Evolutionary conservation across 2,329 filamentous ascomycete species (phyloP).

Genomic region (Sporothrix sp.): DNA sequence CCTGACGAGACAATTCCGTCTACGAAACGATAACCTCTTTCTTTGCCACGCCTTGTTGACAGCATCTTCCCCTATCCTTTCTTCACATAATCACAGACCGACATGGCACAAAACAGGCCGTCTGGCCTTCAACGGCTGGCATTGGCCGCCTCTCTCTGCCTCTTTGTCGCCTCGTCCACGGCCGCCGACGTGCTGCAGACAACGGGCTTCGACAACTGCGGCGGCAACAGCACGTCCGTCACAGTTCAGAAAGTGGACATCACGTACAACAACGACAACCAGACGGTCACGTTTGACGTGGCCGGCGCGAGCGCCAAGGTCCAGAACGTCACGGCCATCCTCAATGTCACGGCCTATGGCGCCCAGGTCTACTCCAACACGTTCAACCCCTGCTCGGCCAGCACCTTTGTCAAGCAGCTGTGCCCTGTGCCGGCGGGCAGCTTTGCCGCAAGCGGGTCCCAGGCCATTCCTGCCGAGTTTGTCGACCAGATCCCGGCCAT

Average conservation of each 20-base stretch:
- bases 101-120: neutral
- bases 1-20: too few species aligned
- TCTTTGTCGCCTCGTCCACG: constrained; percentile 35
- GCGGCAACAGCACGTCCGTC: constrained; percentile 42
- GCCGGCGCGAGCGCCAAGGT: constrained; percentile 61
- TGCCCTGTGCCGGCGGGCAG: constrained; percentile 76
- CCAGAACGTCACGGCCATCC: constrained; percentile 70
- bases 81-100: too few species aligned
- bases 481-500: constrained; percentile 73
- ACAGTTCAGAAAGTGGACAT: constrained; percentile 66
- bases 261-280: constrained; percentile 64
- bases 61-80: too few species aligned
- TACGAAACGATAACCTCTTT: neutral
- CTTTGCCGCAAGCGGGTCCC: constrained; percentile 64
- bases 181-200: constrained; percentile 69
- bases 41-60: too few species aligned
- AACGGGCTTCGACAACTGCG: constrained; percentile 68
- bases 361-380: constrained; percentile 64
- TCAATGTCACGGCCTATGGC: constrained; percentile 79
- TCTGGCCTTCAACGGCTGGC: constrained; percentile 14
- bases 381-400: constrained; percentile 72
- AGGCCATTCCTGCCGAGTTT: constrained; percentile 61
- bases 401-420: constrained; percentile 59
- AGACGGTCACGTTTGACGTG: constrained; percentile 71
- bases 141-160: constrained; percentile 14